Percentiles rank a stretch among this genome's conserved stretches.
These are phyloP conservation scores for Microglena sp. DNA, from an alignment of 139 green algal genomes.

Conservation along the genomic window DNA sequence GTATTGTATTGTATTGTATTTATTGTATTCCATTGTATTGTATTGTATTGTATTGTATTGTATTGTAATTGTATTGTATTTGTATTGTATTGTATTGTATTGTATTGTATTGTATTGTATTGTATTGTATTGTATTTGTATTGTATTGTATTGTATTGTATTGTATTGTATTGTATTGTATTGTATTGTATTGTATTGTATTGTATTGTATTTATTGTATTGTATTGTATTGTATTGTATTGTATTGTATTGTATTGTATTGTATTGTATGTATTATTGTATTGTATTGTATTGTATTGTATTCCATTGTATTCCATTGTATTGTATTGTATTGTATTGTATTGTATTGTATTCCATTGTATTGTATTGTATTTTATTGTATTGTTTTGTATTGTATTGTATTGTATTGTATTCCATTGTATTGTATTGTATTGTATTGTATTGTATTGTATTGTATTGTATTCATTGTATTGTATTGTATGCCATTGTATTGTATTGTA, in stretches of 20 bases:
- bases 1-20: constrained; percentile 5
- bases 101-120: constrained; percentile 4
- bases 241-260: constrained; percentile 5
- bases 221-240: constrained; percentile 5
- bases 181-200: constrained; percentile 5
- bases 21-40: too few relatives aligned
- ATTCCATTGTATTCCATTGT: not conserved
- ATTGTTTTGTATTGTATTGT: constrained; percentile 3
- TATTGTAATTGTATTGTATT: too few relatives aligned
- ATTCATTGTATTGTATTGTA: constrained; percentile 3
- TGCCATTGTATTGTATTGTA: constrained; percentile 1
- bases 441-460: constrained; percentile 5
- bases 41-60: constrained; percentile 5
- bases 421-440: constrained; percentile 5
- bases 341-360: constrained; percentile 3
- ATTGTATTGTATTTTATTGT: too few relatives aligned
- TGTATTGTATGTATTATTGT: too few relatives aligned
- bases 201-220: too few relatives aligned
- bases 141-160: constrained; percentile 5
- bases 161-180: constrained; percentile 5
- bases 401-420: constrained; percentile 3
- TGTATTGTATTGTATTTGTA: too few relatives aligned
- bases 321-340: constrained; percentile 5
- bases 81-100: constrained; percentile 5
- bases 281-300: constrained; percentile 5